Base-by-base conservation (phyloP, 163 green algal species). In the Scenedesmus sp. region DNA sequence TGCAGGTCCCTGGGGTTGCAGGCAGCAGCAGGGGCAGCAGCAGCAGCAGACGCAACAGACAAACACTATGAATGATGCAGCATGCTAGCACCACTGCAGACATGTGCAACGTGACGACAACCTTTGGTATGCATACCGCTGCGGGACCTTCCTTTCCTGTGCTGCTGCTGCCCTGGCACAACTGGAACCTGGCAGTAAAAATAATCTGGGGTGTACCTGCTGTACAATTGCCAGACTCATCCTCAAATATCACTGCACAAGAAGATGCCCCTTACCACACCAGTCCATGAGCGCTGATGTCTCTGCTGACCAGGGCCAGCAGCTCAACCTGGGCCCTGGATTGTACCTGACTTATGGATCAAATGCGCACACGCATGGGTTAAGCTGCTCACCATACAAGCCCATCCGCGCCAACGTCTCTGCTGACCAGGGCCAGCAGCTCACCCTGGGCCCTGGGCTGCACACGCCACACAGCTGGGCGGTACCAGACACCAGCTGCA, bases 1-100 rank as follows among this genome's bases (percentile, higher is more conserved):
- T 87, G 76, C n/a, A 91, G 34, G 59, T 91, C 87, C 87, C 87
- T 91, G 87, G 1, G 16, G 8, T n/a, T 57, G 26, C 26, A 12
- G 52, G 52, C 52, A 57, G 77, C 34, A 84, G 12, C 62, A 73
- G 62, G 12, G 62, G 12, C 62, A 15, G 12, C 62, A 23, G 62
- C 62, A 13, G 12, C 12, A 73, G 62, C 62, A 73, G 62, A 15
- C 62, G 62, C 70, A 23, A n/a, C 70, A 26, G 18, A 23, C 70
- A n/a, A 23, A 18, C 34, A 46, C 34, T 46, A 46, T 46, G 34
- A 46, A 46, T 46, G 34, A 46, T 46, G 34, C 34, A 46, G 34
- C 34, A 46, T 46, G 34, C 34, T 46, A 46, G 34, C 34, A 46
- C 34, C 34, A 46, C 34, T 46, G 34, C 34, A 46, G 34, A 46